phyloP scores from a whole-genome alignment of 345 rosid genomes.

The Melastoma malabathricum region DNA sequence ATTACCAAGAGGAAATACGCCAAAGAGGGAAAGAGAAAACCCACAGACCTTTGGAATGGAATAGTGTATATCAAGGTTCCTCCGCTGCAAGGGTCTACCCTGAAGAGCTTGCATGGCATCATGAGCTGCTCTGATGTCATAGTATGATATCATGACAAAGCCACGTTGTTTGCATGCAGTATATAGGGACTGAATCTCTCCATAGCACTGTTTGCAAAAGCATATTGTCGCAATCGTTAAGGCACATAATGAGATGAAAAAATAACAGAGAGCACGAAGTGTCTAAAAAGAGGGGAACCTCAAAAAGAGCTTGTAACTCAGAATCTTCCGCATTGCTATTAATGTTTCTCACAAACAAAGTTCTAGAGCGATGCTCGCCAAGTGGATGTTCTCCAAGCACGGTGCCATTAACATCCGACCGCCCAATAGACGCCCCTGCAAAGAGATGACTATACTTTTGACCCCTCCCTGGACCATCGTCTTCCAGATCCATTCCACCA shows the following conservation, averaged over 20 bases:
- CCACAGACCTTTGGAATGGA: slow-evolving; percentile 34
- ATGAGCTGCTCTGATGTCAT: slow-evolving; percentile 42
- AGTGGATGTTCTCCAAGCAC: slow-evolving; percentile 23
- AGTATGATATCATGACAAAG: slow-evolving; percentile 43
- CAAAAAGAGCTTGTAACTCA: slow-evolving; percentile 38
- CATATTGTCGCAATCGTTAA: not conserved
- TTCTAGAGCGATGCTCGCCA: slow-evolving; percentile 39
- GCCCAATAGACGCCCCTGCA: slow-evolving; percentile 10
- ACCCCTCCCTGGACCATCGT: slow-evolving; percentile 17
- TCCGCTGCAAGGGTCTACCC: slow-evolving; percentile 17
- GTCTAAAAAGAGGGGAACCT: slow-evolving; percentile 18
- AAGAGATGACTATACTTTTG: slow-evolving; percentile 19
- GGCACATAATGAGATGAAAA: not conserved
- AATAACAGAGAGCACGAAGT: not conserved
- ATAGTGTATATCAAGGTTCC: slow-evolving; percentile 42
- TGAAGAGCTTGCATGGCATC: slow-evolving; percentile 46
- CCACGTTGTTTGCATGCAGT: slow-evolving; percentile 44
- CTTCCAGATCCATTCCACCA: slow-evolving; percentile 65
- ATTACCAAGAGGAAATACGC: not conserved
- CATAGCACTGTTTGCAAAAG: slow-evolving; percentile 24
- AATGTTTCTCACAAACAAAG: slow-evolving; percentile 46
- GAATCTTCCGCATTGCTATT: slow-evolving; percentile 41
- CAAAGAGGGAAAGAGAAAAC: not conserved
- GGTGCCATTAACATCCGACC: slow-evolving; percentile 14
- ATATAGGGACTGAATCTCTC: slow-evolving; percentile 31